Conservation (phyloP, 371 early-diverging fungal genomes). For the Umbelopsis sp. region DNA sequence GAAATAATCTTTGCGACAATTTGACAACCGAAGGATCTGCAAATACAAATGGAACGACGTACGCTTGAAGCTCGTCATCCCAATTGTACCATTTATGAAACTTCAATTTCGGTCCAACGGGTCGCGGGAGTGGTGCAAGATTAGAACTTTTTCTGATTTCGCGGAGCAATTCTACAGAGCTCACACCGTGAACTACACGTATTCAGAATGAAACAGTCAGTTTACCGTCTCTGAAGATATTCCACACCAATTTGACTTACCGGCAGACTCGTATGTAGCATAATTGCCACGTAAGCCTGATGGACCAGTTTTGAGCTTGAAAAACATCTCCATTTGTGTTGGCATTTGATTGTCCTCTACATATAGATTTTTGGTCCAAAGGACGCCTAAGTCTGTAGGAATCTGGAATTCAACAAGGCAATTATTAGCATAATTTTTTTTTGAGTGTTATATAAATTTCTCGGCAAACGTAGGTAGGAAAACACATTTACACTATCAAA, state of each 20-base stretch:
- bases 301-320: constrained; percentile 52
- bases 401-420: constrained; percentile 33
- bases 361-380: constrained; percentile 56
- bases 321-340: constrained; percentile 66
- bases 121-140: constrained; percentile 46
- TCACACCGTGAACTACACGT: constrained; percentile 59
- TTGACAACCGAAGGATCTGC: constrained; percentile 64
- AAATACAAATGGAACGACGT: constrained; percentile 62
- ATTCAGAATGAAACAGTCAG: background rate
- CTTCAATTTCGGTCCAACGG: constrained; percentile 42
- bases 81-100: constrained; percentile 45
- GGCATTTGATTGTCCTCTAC: constrained; percentile 47
- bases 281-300: constrained; percentile 59
- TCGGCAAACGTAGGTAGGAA: background rate
- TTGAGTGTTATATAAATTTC: background rate
- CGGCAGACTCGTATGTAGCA: constrained; percentile 66
- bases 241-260: constrained; percentile 22
- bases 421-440: background rate
- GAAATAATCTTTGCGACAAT: constrained; percentile 57
- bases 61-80: constrained; percentile 54
- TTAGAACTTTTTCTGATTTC: constrained; percentile 57
- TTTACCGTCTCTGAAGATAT: background rate
- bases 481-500: constrained; percentile 77
- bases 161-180: constrained; percentile 52
- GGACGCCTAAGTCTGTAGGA: constrained; percentile 65